A percentile compares a stretch with the other conserved stretches of the same genome.
phyloP scores from a whole-genome alignment of 257 asterid species.

The Coffea eugenioides region DNA sequence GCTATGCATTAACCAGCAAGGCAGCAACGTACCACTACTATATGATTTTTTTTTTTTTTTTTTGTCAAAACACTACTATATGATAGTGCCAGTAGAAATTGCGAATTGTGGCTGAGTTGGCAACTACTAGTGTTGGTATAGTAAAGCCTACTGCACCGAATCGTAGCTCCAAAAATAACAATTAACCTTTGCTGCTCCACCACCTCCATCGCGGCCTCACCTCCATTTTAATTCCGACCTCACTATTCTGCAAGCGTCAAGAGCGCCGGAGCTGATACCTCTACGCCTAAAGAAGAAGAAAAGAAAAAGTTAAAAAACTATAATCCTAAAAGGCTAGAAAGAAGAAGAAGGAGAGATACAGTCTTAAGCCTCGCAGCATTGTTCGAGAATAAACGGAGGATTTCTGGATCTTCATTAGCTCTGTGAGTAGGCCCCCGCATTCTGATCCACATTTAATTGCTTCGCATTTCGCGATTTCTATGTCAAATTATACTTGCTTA shows the following conservation, averaged over 20 bases:
- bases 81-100: too few species aligned
- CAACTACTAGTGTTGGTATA: too few species aligned
- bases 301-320: background rate
- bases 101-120: too few species aligned
- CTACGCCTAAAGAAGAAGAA: too few species aligned
- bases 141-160: constrained; percentile 4
- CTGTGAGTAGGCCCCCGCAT: constrained; percentile 1
- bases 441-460: background rate
- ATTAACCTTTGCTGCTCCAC: background rate
- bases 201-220: background rate
- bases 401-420: constrained; percentile 12
- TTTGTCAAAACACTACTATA: too few species aligned
- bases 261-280: background rate
- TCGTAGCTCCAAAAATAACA: background rate
- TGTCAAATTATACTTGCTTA: background rate
- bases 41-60: too few species aligned
- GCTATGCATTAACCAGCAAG: too few species aligned
- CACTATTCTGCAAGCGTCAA: background rate
- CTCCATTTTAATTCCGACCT: background rate
- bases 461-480: background rate
- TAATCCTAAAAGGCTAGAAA: background rate
- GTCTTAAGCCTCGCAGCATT: background rate
- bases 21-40: too few species aligned
- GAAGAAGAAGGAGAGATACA: background rate
- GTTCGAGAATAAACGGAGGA: background rate